A percentile compares a stretch with the other conserved stretches of the same genome.
Conservation (phyloP, 352 stramenopile genomes). For the Pythium utonaiense region DNA sequence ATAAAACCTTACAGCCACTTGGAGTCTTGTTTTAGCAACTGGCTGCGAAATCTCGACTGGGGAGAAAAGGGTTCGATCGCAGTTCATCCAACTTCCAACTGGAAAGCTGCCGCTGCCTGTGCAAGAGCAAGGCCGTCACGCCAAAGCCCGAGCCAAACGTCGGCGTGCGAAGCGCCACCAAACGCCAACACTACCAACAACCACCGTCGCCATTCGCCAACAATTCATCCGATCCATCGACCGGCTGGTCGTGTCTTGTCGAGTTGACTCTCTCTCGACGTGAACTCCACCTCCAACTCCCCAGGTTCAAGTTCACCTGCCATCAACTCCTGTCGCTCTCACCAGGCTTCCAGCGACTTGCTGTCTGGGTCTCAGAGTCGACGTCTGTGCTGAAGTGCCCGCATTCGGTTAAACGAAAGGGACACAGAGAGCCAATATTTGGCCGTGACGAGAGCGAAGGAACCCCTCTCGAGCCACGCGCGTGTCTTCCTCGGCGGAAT, state of each 20-base stretch:
- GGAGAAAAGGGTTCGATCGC: slow-evolving; percentile 10
- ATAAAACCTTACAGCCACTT: slow-evolving; percentile 14
- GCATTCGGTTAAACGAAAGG: slow-evolving; percentile 15
- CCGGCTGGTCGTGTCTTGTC: not conserved
- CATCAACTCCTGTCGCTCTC: not conserved
- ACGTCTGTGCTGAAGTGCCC: not conserved
- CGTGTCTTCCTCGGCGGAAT: not conserved
- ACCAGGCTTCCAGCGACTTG: too few species aligned
- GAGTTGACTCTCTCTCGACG: not conserved
- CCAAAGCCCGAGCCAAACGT: slow-evolving; percentile 9
- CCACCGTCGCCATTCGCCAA: not conserved
- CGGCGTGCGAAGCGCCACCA: not conserved
- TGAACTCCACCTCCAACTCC: not conserved
- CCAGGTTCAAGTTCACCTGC: slow-evolving; percentile 23
- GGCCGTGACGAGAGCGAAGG: slow-evolving; percentile 3
- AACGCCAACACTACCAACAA: not conserved
- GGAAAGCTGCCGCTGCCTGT: slow-evolving; percentile 8
- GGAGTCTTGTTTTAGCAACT: slow-evolving; percentile 5
- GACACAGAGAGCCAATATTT: not conserved
- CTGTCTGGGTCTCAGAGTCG: not conserved
- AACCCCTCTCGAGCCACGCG: not conserved
- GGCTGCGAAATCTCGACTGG: slow-evolving; percentile 10
- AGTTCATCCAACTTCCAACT: slow-evolving; percentile 9
- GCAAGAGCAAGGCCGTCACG: slow-evolving; percentile 7
- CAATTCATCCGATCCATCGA: not conserved